Evolutionary conservation across 805 yeast species (phyloP).

Genomic region (Lipomyces lipofer): DNA sequence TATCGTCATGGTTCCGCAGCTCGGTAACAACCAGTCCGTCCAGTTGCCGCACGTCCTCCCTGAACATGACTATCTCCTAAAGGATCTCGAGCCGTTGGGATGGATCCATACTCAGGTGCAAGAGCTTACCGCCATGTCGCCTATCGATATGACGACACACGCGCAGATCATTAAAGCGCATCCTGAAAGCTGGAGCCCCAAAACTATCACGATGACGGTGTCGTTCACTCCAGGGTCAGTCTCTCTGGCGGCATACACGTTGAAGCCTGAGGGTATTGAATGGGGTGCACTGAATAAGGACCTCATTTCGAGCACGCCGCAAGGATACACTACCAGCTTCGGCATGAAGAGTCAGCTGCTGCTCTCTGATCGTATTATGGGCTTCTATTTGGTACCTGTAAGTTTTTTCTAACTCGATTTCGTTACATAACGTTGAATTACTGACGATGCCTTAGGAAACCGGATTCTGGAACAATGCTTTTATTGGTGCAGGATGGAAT

Average conservation of each 20-base stretch:
- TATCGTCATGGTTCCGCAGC: conserved; percentile 82
- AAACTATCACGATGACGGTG: conserved; percentile 60
- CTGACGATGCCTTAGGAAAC: conserved; percentile 44
- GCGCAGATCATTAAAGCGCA: conserved; percentile 43
- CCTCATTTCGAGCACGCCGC: conserved; percentile 55
- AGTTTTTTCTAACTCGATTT: conserved; percentile 1
- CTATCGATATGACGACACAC: conserved; percentile 69
- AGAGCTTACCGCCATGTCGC: conserved; percentile 61
- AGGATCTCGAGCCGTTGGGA: conserved; percentile 77
- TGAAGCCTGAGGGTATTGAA: conserved; percentile 62
- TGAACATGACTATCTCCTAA: conserved; percentile 42
- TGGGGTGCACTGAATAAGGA: conserved; percentile 78
- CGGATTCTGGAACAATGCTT: conserved; percentile 86
- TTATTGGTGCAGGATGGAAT: conserved; percentile 82
- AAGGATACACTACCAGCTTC: conserved; percentile 64
- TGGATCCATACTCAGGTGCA: conserved; percentile 90
- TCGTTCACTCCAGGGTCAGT: conserved; percentile 83
- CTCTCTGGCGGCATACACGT: conserved; percentile 64
- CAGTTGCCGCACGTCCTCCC: conserved; percentile 58
- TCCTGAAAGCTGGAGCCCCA: conserved; percentile 44
- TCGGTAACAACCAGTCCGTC: conserved; percentile 68
- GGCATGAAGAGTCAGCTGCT: conserved; percentile 66
- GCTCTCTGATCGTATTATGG: conserved; percentile 71
- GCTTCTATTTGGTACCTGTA: conserved; percentile 79
- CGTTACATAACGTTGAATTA: neutral